phyloP scores from a whole-genome alignment of 2,329 filamentous ascomycete genomes.

The Colletotrichum orbiculare region DNA sequence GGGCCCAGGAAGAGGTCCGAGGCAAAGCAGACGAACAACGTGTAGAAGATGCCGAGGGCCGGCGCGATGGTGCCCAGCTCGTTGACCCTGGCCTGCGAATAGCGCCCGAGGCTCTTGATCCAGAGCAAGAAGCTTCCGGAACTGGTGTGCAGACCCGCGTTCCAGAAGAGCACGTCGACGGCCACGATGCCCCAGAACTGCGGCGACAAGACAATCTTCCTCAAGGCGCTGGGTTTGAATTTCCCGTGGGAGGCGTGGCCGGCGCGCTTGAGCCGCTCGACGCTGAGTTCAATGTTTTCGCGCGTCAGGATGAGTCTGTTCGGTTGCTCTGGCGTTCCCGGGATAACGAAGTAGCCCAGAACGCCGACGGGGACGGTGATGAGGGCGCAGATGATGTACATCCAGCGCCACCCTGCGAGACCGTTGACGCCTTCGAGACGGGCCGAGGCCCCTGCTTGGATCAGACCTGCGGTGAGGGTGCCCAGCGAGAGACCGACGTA shows the following conservation, averaged over 20 bases:
- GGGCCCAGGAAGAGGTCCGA: constrained; percentile 31
- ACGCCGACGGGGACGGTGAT: constrained; percentile 55
- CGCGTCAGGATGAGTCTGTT: constrained; percentile 43
- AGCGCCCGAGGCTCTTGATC: constrained; percentile 54
- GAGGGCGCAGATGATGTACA: constrained; percentile 57
- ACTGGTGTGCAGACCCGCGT: constrained; percentile 53
- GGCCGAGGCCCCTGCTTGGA: constrained; percentile 57
- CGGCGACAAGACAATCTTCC: constrained; percentile 51
- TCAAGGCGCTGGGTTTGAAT: constrained; percentile 46
- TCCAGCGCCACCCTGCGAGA: constrained; percentile 57
- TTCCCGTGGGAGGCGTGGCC: constrained; percentile 54
- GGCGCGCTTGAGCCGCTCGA: constrained; percentile 48
- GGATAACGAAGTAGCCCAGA: constrained; percentile 52
- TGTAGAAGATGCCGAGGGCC: constrained; percentile 26
- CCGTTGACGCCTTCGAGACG: constrained; percentile 53
- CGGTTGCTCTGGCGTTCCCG: constrained; percentile 45
- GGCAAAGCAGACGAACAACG: constrained; percentile 27
- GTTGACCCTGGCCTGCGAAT: constrained; percentile 61
- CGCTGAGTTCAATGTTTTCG: constrained; percentile 40
- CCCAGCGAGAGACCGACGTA: constrained; percentile 56
- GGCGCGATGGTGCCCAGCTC: constrained; percentile 49
- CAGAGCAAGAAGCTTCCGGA: constrained; percentile 50
- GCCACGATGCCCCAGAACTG: constrained; percentile 50
- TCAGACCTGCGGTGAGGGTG: constrained; percentile 55
- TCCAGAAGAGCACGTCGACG: constrained; percentile 59